Evolutionary conservation across 1,139 yeast genomes (phyloP), one percentile per base, ranked within the genome.

Genomic region (Pichia sp.): DNA sequence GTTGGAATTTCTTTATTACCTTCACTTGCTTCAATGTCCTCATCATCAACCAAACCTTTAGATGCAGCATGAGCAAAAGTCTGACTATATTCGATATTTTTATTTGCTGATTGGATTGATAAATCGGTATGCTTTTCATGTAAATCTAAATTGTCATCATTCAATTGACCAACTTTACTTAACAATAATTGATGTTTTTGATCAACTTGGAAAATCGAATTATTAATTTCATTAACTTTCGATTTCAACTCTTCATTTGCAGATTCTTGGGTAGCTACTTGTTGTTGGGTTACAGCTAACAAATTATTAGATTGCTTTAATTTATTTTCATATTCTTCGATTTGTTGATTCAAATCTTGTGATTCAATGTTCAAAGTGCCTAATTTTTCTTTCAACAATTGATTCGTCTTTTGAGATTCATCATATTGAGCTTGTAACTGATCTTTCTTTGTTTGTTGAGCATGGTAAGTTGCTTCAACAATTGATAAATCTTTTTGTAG

Each of bases 401-500:
- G 73, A 60, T 86, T 88, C 59, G 80, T 80, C 60, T 82, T 80
- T 66, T 86, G 91, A 28, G 86, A 77, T 47, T 76, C 79, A 52
- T 84, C 87, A 56, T 83, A 73, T 27, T 78, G 76, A 10, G 76
- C 67, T 60, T 84, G 85, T 49, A 83, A 73, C 49, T 79, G 80
- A 58, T 81, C 82, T 59, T 86, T 75, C 60, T 87, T 84, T 0
- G 82, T 65, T 54, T 87, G 86, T 45, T 87, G 77, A 14, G 89
- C 83, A 63, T 87, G 85, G 59, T 81, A 79, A 58, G 83, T 86
- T 10, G 96, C 96, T 66, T 91, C 96, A 2, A 90, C 79, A 47
- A 88, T 76, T 0, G 90, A 81, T 3, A 88, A 75, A 61, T 91
- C 95, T 49, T 88, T 81, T 61, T 87, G 76, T 59, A 91, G 74